A percentile compares a stretch with the other conserved stretches of the same genome.
phyloP scores from a whole-genome alignment of 352 stramenopile species.

The Thraustotheca clavata region DNA sequence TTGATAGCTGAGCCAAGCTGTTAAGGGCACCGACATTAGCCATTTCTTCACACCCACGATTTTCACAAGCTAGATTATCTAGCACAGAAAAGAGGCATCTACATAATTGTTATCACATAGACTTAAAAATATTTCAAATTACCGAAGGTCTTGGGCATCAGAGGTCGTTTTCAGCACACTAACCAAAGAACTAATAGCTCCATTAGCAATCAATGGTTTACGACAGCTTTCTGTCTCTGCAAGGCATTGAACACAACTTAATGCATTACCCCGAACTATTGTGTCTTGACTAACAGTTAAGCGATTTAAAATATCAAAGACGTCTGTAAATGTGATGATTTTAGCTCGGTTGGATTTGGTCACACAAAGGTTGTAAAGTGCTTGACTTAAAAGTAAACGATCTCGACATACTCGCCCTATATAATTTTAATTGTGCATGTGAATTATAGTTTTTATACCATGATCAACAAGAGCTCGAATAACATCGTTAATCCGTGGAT shows the following conservation, averaged over 20 bases:
- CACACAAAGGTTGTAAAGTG: slow-evolving; percentile 59
- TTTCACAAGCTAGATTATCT: slow-evolving; percentile 5
- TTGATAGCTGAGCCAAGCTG: slow-evolving; percentile 42
- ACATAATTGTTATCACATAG: not conserved
- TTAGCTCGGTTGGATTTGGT: slow-evolving; percentile 56
- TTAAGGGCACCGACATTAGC: slow-evolving; percentile 59
- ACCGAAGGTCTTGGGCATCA: slow-evolving; percentile 11
- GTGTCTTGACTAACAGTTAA: slow-evolving; percentile 25
- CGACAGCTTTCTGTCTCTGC: slow-evolving; percentile 43
- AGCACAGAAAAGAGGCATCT: slow-evolving; percentile 19
- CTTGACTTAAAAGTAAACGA: slow-evolving; percentile 37
- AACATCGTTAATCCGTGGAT: slow-evolving; percentile 55
- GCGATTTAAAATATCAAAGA: slow-evolving; percentile 28
- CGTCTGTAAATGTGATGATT: slow-evolving; percentile 45
- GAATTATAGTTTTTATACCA: not conserved
- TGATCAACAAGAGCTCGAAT: slow-evolving; percentile 50
- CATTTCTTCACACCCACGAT: slow-evolving; percentile 29
- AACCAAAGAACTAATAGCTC: slow-evolving; percentile 40
- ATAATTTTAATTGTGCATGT: not conserved
- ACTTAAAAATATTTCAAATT: not conserved
- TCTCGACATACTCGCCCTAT: slow-evolving; percentile 28
- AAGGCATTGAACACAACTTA: slow-evolving; percentile 44
- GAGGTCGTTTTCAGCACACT: slow-evolving; percentile 5
- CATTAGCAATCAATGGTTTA: slow-evolving; percentile 34
- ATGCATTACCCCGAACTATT: slow-evolving; percentile 34